Conservation (phyloP, 768 basidiomycete species). For the Agaricus blazei region DNA sequence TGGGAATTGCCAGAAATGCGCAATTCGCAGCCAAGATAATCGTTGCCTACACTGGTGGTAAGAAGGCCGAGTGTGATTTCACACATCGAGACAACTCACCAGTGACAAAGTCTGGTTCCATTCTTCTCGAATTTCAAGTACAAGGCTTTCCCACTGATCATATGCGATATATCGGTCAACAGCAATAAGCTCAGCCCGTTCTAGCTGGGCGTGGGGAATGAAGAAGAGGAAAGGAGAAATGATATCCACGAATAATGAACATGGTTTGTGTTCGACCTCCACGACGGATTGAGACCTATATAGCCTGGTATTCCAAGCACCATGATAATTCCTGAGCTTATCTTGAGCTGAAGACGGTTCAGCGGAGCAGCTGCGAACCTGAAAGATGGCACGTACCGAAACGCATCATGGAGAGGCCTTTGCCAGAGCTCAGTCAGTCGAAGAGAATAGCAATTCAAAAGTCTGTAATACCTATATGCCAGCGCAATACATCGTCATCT, state of each 20-base stretch:
- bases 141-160: neutral
- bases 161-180: neutral
- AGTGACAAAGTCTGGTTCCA: conserved; percentile 1
- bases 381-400: neutral
- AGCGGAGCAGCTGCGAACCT: too few species aligned
- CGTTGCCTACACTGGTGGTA: neutral
- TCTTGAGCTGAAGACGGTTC: neutral
- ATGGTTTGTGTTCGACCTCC: neutral
- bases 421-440: neutral
- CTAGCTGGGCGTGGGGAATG: neutral
- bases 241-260: neutral
- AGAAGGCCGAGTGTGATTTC: too few species aligned
- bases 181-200: neutral
- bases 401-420: conserved; percentile 2
- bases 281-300: neutral
- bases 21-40: conserved; percentile 8
- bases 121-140: conserved; percentile 2
- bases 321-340: conserved; percentile 4
- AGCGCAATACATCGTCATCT: conserved; percentile 2
- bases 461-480: conserved; percentile 1
- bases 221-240: conserved; percentile 7
- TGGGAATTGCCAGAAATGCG: conserved; percentile 6
- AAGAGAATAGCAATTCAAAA: neutral
- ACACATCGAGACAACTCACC: neutral
- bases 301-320: neutral